These are phyloP conservation scores for Chondrostereum purpureum DNA, from an alignment of 1,284 basidiomycete genomes.

Conservation along the genomic window DNA sequence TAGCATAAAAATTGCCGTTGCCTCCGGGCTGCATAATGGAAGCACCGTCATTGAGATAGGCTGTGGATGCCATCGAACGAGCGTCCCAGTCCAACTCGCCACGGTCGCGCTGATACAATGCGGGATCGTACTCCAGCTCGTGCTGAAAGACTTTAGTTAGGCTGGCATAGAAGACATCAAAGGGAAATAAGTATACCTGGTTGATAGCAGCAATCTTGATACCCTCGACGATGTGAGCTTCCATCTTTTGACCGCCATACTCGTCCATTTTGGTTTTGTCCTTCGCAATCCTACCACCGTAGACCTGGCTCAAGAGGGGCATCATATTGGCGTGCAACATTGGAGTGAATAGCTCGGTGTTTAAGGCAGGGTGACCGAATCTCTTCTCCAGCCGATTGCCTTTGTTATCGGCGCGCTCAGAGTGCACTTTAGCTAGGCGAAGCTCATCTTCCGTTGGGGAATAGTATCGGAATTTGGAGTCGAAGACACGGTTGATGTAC, in stretches of 20 bases:
- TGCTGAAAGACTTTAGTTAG: conserved; percentile 31
- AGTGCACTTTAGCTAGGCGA: conserved; percentile 63
- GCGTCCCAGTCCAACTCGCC: conserved; percentile 78
- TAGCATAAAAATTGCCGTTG: conserved; percentile 33
- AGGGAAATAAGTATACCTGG: conserved; percentile 37
- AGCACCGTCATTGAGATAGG: conserved; percentile 30
- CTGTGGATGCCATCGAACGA: conserved; percentile 60
- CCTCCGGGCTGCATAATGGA: conserved; percentile 36
- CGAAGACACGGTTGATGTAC: conserved; percentile 66
- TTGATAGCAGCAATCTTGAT: conserved; percentile 74
- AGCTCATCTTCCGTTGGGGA: conserved; percentile 69
- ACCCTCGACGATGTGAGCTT: conserved; percentile 64
- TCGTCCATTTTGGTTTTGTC: conserved; percentile 63
- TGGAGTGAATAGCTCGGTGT: conserved; percentile 77
- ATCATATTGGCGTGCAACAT: conserved; percentile 86
- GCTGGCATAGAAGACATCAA: no score
- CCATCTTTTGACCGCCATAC: conserved; percentile 68
- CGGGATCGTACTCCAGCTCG: conserved; percentile 73
- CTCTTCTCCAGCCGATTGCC: conserved; percentile 72
- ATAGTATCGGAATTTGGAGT: conserved; percentile 73
- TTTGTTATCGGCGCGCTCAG: conserved; percentile 59
- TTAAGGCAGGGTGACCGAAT: conserved; percentile 81
- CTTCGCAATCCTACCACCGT: conserved; percentile 61
- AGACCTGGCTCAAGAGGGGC: conserved; percentile 67
- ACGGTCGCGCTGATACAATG: conserved; percentile 66